Base-by-base conservation (phyloP, 345 rosid species). In the Syzygium oleosum region DNA sequence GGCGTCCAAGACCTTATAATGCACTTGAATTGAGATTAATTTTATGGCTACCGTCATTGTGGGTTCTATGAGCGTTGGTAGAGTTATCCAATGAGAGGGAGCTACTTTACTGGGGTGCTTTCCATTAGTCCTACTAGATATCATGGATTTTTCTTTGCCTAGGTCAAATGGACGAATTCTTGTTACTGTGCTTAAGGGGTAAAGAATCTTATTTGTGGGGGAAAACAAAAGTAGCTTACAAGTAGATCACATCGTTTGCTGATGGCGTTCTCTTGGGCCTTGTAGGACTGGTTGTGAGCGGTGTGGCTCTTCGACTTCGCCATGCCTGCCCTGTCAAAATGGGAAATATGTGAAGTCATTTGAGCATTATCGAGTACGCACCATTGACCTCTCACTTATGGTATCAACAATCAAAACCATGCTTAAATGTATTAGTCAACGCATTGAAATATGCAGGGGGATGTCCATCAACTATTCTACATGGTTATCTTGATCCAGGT, bases 241-340 rank as follows among this genome's bases (percentile, higher is more conserved):
- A 43, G 46, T 5, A 43, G 46, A 43, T 43, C 46, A 43, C 46
- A 43, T 43, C 7, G 7, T 43, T 38, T 38, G 41, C 41, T 98
- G 92, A 98, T 98, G 86, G 98, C 99, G 65, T 98, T 98, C 96
- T 89, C 93, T 89, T 98, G 99, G 15, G 99, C 99, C 91, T 98
- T 98, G 88, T 94, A 91, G 2, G 99, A 98, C 93, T 98, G 99
- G 93, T 98, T 98, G 90, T 96, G 98, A 8, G 99, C 99, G 2
- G 99, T 98, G 93, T 98, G 99, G 55, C 96, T 98, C 98, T 98
- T 98, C 88, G 99, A 98, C 95, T 98, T 98, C 43, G 99, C 99
- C 87, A 91, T 41, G 84, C 88, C 88, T 93, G 83, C 68, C 93
- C 99, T 98, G 93, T 55, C 41, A 65, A 84, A 49, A 38, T 65